phyloP scores from a whole-genome alignment of 345 rosid genomes.

The Corchorus capsularis region DNA sequence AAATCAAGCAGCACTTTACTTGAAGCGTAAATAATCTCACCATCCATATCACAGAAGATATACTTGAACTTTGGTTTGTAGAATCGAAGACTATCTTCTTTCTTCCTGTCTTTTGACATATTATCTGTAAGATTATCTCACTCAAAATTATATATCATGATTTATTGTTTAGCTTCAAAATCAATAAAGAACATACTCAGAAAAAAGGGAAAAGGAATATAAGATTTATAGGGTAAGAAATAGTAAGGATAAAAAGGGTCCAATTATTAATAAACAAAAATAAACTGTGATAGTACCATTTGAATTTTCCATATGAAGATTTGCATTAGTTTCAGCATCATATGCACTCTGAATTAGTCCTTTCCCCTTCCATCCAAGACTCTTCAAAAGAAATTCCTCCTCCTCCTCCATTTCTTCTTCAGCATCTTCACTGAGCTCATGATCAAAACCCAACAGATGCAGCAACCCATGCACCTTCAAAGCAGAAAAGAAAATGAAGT shows the following conservation, averaged over 20 bases:
- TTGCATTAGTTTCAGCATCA: constrained; percentile 44
- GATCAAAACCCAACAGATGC: constrained; percentile 96
- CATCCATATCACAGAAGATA: constrained; percentile 99
- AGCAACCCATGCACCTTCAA: constrained; percentile 89
- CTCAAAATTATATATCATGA: constrained; percentile 14
- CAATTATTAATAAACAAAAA: neutral
- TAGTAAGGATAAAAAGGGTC: neutral
- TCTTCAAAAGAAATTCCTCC: constrained; percentile 70
- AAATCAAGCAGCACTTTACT: constrained; percentile 17
- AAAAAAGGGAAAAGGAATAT: neutral
- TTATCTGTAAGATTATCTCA: constrained; percentile 44
- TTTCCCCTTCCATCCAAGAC: constrained; percentile 95
- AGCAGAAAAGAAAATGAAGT: neutral
- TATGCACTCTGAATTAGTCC: constrained; percentile 86
- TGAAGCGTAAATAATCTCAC: constrained; percentile 43
- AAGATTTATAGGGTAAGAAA: constrained; percentile 6
- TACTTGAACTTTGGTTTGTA: constrained; percentile 90
- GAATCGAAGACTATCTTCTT: constrained; percentile 79
- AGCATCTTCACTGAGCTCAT: constrained; percentile 89
- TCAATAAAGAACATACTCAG: constrained; percentile 13
- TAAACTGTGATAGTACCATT: constrained; percentile 53
- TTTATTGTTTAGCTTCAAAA: constrained; percentile 22
- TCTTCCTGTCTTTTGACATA: constrained; percentile 82
- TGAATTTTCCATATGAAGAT: constrained; percentile 41
- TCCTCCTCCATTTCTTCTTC: constrained; percentile 95